Conservation (phyloP, 2,329 filamentous ascomycete genomes). For the Alternaria sp. region DNA sequence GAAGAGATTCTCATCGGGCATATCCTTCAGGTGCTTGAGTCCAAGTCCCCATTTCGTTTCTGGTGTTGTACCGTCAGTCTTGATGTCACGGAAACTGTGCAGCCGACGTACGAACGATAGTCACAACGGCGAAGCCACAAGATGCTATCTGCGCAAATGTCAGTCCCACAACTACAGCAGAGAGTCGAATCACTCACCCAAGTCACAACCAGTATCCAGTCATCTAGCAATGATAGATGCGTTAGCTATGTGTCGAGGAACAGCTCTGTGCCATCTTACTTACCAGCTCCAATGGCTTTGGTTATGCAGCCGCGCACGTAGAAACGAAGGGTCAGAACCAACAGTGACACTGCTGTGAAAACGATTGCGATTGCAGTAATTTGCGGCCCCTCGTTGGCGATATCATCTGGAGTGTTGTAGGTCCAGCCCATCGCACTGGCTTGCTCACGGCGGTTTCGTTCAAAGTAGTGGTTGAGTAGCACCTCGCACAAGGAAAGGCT, state of each 20-base stretch:
- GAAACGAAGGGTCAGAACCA: slow-evolving; percentile 11
- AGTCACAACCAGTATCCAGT: slow-evolving; percentile 13
- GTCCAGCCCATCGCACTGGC: slow-evolving; percentile 17
- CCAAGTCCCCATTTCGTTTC: slow-evolving; percentile 25
- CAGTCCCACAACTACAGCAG: not conserved
- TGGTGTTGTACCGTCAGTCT: not conserved
- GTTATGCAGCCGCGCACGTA: slow-evolving; percentile 19
- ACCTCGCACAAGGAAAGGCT: not conserved
- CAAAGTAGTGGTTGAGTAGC: not conserved
- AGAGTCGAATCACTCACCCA: slow-evolving; percentile 9
- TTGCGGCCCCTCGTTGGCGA: slow-evolving; percentile 8
- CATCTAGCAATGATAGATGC: slow-evolving; percentile 6
- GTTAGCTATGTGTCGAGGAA: not conserved
- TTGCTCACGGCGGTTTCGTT: not conserved
- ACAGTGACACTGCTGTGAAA: slow-evolving; percentile 10
- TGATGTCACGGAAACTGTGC: not conserved
- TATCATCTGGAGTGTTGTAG: slow-evolving; percentile 12
- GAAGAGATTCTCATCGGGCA: slow-evolving; percentile 17
- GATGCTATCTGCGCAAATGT: slow-evolving; percentile 7
- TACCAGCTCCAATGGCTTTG: slow-evolving; percentile 19
- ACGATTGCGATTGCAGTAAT: slow-evolving; percentile 10
- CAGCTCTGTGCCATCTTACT: not conserved
- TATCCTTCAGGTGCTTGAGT: slow-evolving; percentile 10
- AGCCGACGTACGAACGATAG: slow-evolving; percentile 12
- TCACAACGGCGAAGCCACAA: slow-evolving; percentile 20